A percentile compares a stretch with the other conserved stretches of the same genome.
Evolutionary conservation across 169 alveolate genomes (phyloP).

Genomic region (Cryptosporidium baileyi): DNA sequence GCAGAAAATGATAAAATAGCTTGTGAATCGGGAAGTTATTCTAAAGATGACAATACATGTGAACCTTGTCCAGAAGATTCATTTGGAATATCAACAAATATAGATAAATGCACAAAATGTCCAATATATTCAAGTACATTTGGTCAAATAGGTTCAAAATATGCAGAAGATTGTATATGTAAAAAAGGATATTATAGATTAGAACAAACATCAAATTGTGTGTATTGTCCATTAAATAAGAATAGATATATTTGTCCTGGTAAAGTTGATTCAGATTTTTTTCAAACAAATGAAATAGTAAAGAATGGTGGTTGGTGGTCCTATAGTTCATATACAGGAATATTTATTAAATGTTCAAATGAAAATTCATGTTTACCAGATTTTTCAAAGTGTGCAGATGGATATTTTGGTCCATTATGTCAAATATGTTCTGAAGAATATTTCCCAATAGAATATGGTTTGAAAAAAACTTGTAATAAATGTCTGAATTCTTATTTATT

Average conservation of each 20-base stretch:
- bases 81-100: slow-evolving; percentile 18
- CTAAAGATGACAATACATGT: background rate
- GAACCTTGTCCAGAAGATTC: slow-evolving; percentile 44
- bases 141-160: background rate
- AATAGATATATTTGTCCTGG: slow-evolving; percentile 36
- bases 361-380: slow-evolving; percentile 28
- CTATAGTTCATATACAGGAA: background rate
- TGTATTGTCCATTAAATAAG: background rate
- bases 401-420: slow-evolving; percentile 59
- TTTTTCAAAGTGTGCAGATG: slow-evolving; percentile 9
- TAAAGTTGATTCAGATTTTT: background rate
- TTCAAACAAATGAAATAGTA: background rate
- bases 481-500: slow-evolving; percentile 31
- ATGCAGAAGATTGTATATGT: background rate
- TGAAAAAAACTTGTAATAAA: background rate
- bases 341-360: slow-evolving; percentile 36
- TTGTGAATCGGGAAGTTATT: slow-evolving; percentile 26
- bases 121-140: slow-evolving; percentile 36
- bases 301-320: slow-evolving; percentile 57
- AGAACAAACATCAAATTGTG: slow-evolving; percentile 9
- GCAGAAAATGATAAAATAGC: too few species aligned
- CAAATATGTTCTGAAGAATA: slow-evolving; percentile 1
- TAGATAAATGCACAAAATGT: background rate
- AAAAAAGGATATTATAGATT: slow-evolving; percentile 12
- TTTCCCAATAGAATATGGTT: slow-evolving; percentile 35